Base-by-base conservation (phyloP, 1,284 basidiomycete genomes). In the Fereydounia khargensis region DNA sequence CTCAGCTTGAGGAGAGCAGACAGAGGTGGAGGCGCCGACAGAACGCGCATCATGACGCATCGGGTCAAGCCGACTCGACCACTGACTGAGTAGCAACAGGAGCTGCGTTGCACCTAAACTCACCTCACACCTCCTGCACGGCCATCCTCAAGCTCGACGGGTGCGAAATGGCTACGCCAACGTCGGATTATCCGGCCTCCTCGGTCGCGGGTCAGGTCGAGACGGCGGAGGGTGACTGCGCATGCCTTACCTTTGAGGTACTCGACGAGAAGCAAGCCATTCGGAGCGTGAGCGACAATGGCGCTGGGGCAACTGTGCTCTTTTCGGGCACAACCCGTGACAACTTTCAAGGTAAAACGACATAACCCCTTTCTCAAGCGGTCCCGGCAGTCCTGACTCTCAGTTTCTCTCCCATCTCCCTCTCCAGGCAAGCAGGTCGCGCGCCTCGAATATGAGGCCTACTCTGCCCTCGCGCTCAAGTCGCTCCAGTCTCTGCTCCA, bases 381-480 rank as follows among this genome's bases (percentile, higher is more conserved):
- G n/a, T n/a, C n/a, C n/a, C n/a, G n/a, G n/a, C n/a, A n/a, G n/a
- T n/a, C 2, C 35, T 32, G 10, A 8, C n/a, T 18, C 18, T 18
- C 8, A 5, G n/a, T 21, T 19, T 17, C 0, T 24, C 17, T 7
- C 1, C 6, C 4, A 7, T 23, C 14, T 18, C 16, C 8, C 14
- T 35, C 25, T 16, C 11, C 66, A 89, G 88, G 85, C 42, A 87
- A 85, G 61, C 70, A 77, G 9, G 87, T 91, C 23, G 84, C 82
- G 18, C 82, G 82, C 35, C 79, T 91, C 24, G 87, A 89, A 70
- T 91, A 90, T 67, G 78, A 79, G 75, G 86, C 87, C 6, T 91
- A 91, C 77, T 85, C 84, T 54, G 84, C 84, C 57, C 79, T 91
- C 17, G 88, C 89, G 1, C 83, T 91, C 63, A 88, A 86, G 76